A percentile compares a stretch with the other conserved stretches of the same genome.
These are phyloP conservation scores for Ganoderma boninense DNA, from an alignment of 1,284 basidiomycete species.

Conservation along the genomic window DNA sequence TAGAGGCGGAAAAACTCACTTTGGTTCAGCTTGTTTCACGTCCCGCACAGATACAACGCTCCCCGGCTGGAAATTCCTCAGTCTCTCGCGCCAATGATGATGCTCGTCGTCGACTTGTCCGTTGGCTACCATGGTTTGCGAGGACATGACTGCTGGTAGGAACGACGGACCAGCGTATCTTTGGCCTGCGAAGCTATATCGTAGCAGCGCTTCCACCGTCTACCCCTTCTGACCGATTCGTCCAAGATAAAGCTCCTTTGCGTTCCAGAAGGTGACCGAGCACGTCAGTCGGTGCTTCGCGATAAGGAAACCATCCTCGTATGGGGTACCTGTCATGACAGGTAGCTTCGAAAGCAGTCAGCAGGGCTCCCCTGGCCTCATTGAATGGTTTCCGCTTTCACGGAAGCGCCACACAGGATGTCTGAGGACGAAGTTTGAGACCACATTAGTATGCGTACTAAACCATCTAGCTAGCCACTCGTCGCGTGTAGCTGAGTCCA, in stretches of 20 bases:
- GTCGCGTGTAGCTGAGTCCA: background rate
- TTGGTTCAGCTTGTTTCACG: slow-evolving; percentile 31
- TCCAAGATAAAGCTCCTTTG: background rate
- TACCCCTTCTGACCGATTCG: background rate
- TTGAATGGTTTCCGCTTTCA: background rate
- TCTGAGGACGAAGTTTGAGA: background rate
- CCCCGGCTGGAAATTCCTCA: slow-evolving; percentile 2
- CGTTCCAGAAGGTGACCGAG: background rate
- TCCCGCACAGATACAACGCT: slow-evolving; percentile 30
- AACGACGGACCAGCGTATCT: background rate
- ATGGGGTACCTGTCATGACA: background rate
- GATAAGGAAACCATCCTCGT: background rate
- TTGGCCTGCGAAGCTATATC: background rate
- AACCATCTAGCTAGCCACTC: background rate
- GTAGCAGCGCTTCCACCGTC: background rate
- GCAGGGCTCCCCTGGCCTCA: background rate
- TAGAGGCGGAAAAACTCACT: slow-evolving; percentile 20
- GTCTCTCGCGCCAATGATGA: slow-evolving; percentile 5
- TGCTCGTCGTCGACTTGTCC: background rate
- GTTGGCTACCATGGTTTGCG: background rate
- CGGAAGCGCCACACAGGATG: background rate
- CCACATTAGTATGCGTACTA: too few species aligned
- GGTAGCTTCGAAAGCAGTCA: background rate
- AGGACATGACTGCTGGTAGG: background rate
- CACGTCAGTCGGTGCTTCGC: background rate